A percentile compares a stretch with the other conserved stretches of the same genome.
Evolutionary conservation across 495 filamentous ascomycete genomes (phyloP).

Genomic region (Tuber borchii): DNA sequence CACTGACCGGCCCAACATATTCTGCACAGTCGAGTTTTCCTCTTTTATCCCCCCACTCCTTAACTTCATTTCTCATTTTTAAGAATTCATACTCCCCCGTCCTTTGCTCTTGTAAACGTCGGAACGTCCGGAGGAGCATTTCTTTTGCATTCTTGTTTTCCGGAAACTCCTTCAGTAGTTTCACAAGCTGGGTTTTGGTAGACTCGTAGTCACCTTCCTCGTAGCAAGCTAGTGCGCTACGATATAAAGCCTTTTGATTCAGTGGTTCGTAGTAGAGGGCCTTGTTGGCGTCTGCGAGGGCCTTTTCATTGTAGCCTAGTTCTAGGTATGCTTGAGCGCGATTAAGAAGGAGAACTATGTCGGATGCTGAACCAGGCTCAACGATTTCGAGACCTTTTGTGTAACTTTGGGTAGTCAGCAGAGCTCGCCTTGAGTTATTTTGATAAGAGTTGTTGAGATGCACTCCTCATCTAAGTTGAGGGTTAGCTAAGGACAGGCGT

Average conservation of each 20-base stretch:
- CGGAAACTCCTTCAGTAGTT: not conserved
- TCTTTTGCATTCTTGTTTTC: constrained; percentile 8
- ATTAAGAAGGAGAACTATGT: constrained; percentile 18
- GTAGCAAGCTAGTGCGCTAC: constrained; percentile 13
- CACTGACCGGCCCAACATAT: constrained; percentile 14
- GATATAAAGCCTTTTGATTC: constrained; percentile 19
- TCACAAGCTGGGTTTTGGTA: constrained; percentile 1
- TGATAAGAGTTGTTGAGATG: not conserved
- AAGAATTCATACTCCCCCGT: constrained; percentile 19
- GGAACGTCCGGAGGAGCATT: constrained; percentile 13
- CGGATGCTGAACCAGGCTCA: not conserved
- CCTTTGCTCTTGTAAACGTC: constrained; percentile 11
- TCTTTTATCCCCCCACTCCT: not conserved
- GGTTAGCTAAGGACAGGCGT: not conserved
- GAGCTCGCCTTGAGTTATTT: not conserved
- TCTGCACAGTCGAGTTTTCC: constrained; percentile 21
- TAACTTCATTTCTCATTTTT: constrained; percentile 17
- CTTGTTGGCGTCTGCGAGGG: constrained; percentile 11
- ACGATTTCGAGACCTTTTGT: constrained; percentile 13
- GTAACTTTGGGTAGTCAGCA: not conserved
- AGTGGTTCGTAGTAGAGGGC: constrained; percentile 10
- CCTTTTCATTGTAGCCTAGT: constrained; percentile 13
- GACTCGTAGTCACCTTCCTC: constrained; percentile 10
- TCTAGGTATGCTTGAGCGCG: constrained; percentile 15
- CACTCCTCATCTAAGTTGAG: not conserved